Evolutionary conservation across 2,329 filamentous ascomycete genomes (phyloP).

Genomic region (Epichloe glyceriae): DNA sequence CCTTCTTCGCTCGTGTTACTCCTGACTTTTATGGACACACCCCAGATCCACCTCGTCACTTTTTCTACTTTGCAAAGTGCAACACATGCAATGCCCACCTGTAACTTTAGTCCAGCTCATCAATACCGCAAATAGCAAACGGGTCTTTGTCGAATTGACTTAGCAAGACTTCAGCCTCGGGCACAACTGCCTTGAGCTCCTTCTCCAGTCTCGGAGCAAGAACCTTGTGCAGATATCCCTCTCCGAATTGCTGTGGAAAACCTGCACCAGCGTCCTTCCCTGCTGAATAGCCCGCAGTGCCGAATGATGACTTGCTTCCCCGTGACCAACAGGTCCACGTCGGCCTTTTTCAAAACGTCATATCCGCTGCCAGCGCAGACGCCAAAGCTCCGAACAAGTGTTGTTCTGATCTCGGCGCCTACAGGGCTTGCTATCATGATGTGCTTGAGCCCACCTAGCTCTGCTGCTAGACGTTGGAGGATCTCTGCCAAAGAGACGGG

Average conservation of each 20-base stretch:
- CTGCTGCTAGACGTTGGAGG: constrained; percentile 44
- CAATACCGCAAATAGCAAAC: constrained; percentile 58
- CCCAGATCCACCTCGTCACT: too few species aligned
- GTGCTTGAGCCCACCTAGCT: constrained; percentile 50
- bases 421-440: constrained; percentile 41
- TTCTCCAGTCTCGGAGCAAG: constrained; percentile 53
- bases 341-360: constrained; percentile 54
- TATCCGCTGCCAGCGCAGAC: constrained; percentile 86
- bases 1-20: background rate
- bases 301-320: constrained; percentile 88
- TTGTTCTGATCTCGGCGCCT: constrained; percentile 22
- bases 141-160: constrained; percentile 79
- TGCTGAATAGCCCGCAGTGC: constrained; percentile 76
- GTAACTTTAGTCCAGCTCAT: constrained; percentile 17
- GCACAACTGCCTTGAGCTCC: constrained; percentile 37
- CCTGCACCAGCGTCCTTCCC: constrained; percentile 67
- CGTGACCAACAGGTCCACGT: constrained; percentile 74
- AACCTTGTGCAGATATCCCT: constrained; percentile 61
- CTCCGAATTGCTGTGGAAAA: constrained; percentile 93
- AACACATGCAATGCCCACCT: background rate
- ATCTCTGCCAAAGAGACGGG: constrained; percentile 29
- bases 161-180: constrained; percentile 51
- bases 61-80: background rate
- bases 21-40: background rate
- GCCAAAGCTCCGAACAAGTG: constrained; percentile 54